Conservation (phyloP, 306 rosid genomes). For the Fragaria vesca region DNA sequence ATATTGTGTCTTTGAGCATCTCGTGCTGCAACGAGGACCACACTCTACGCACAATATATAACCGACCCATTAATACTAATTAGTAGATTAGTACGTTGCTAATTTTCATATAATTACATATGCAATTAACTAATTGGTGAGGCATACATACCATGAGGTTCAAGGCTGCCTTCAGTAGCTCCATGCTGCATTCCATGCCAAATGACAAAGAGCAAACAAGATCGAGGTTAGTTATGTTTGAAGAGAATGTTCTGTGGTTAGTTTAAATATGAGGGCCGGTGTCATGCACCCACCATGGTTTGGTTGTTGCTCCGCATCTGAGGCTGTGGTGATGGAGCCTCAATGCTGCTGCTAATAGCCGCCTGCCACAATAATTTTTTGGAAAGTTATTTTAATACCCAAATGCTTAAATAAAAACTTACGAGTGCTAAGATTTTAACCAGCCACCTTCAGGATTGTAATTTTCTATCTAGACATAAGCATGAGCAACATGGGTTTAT, state of each 20-base stretch:
- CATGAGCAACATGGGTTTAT: no score
- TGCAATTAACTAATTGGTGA: not conserved
- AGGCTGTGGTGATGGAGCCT: constrained; percentile 61
- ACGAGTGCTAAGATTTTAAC: no score
- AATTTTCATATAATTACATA: not conserved
- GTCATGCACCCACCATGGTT: constrained; percentile 28
- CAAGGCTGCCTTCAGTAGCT: constrained; percentile 68
- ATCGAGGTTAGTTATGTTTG: not conserved
- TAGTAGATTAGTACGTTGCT: no score
- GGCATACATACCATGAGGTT: constrained; percentile 51
- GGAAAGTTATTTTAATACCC: no score
- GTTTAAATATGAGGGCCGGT: not conserved
- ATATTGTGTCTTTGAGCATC: constrained; percentile 73
- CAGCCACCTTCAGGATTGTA: no score
- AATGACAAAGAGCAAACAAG: not conserved
- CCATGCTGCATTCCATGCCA: constrained; percentile 39
- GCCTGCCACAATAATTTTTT: not conserved
- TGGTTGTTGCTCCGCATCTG: constrained; percentile 23
- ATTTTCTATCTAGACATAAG: no score
- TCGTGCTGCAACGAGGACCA: constrained; percentile 43
- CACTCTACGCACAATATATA: constrained; percentile 43
- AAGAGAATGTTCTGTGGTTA: no score
- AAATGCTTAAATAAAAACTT: no score
- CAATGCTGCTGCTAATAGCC: not conserved
- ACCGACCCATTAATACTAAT: not conserved